Conservation (phyloP, 2,329 filamentous ascomycete genomes). For the Zasmidium cellare region DNA sequence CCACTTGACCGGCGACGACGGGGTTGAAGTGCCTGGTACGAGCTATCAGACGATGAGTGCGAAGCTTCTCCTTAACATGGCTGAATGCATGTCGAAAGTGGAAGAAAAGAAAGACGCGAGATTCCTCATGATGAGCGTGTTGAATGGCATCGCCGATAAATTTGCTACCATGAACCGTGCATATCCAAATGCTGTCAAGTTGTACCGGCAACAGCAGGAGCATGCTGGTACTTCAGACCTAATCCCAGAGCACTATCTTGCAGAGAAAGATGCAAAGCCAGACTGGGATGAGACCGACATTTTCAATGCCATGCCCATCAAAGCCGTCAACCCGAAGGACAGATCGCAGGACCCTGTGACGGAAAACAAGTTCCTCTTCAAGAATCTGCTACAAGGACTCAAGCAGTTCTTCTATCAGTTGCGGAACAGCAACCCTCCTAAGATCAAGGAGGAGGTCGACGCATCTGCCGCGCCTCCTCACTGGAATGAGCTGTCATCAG, state of each 20-base stretch:
- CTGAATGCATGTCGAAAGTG: slow-evolving; percentile 92
- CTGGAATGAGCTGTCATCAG: slow-evolving; percentile 94
- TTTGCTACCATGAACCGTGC: slow-evolving; percentile 98
- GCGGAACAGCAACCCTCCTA: slow-evolving; percentile 76
- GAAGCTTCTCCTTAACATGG: slow-evolving; percentile 95
- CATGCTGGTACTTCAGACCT: slow-evolving; percentile 46
- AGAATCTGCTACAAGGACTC: slow-evolving; percentile 90
- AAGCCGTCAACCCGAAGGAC: slow-evolving; percentile 87
- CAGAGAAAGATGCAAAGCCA: slow-evolving; percentile 75
- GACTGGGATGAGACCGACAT: slow-evolving; percentile 99
- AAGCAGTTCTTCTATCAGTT: slow-evolving; percentile 97
- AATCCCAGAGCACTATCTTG: slow-evolving; percentile 71
- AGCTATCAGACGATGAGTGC: slow-evolving; percentile 99
- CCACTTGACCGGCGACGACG: slow-evolving; percentile 88
- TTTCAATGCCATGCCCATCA: slow-evolving; percentile 93
- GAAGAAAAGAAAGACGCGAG: slow-evolving; percentile 91
- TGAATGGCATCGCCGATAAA: slow-evolving; percentile 97
- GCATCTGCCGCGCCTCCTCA: slow-evolving; percentile 76
- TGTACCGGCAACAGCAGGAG: slow-evolving; percentile 74
- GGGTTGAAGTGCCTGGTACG: slow-evolving; percentile 67
- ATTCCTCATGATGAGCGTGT: slow-evolving; percentile 93
- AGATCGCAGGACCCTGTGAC: slow-evolving; percentile 84
- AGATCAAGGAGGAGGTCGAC: slow-evolving; percentile 64
- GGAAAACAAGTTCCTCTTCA: slow-evolving; percentile 98
- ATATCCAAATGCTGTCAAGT: slow-evolving; percentile 90